Conservation (phyloP, 2,329 filamentous ascomycete genomes). For the Biscogniauxia sp. region DNA sequence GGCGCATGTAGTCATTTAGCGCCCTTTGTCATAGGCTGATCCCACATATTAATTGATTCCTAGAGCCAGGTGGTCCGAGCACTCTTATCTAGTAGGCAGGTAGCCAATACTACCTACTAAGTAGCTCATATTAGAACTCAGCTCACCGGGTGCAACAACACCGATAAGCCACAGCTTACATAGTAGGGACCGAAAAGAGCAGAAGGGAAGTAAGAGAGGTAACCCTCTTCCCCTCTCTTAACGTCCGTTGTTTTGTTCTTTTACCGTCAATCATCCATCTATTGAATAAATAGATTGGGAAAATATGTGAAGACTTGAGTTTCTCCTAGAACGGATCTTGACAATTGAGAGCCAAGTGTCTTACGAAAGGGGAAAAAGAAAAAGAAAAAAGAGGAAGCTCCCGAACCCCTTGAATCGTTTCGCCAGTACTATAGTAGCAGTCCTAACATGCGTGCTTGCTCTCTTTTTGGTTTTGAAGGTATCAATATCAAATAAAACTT, state of each 20-base stretch:
- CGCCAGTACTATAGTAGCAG: conserved; percentile 7
- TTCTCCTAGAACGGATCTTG: neutral
- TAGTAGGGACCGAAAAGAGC: no score
- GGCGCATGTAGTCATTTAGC: neutral
- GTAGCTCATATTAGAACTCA: no score
- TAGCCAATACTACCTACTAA: no score
- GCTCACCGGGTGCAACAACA: no score
- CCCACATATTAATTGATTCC: no score
- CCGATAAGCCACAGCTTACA: no score
- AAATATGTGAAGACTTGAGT: neutral
- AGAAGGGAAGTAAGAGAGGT: no score
- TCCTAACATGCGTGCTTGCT: conserved; percentile 24
- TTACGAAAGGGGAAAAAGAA: conserved; percentile 9
- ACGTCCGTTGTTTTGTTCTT: no score
- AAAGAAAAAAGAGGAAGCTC: neutral
- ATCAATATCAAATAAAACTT: conserved; percentile 25
- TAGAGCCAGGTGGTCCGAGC: no score
- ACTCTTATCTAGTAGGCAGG: no score
- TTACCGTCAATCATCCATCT: conserved; percentile 19
- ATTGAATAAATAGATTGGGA: conserved; percentile 5
- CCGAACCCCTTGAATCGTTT: conserved; percentile 3
- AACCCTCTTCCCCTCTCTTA: neutral
- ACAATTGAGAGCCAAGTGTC: neutral
- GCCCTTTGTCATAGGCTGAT: neutral
- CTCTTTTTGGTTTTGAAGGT: conserved; percentile 22